These are phyloP conservation scores for Arabis alpina DNA, from an alignment of 345 rosid species.

Conservation along the genomic window DNA sequence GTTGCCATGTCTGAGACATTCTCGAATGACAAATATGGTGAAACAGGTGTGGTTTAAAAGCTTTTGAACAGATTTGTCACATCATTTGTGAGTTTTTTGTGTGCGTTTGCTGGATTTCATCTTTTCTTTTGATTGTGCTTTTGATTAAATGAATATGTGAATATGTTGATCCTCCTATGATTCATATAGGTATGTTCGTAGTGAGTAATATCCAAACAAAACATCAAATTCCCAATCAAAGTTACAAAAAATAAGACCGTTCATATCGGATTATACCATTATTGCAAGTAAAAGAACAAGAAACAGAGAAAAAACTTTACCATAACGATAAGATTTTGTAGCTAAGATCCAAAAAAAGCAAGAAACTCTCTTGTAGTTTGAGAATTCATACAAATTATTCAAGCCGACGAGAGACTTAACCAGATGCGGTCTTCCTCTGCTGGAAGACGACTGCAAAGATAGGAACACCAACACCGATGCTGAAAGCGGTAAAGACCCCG, in stretches of 20 bases:
- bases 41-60: conserved; percentile 23
- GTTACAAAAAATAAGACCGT: not conserved
- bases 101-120: conserved; percentile 23
- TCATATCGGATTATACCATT: conserved; percentile 20
- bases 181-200: not conserved
- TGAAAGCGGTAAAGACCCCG: conserved; percentile 81
- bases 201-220: not conserved
- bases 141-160: conserved; percentile 29
- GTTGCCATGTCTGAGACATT: conserved; percentile 22
- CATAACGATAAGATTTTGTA: conserved; percentile 25
- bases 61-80: conserved; percentile 30
- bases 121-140: conserved; percentile 26
- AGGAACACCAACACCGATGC: conserved; percentile 85
- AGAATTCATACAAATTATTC: conserved; percentile 37
- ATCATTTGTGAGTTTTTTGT: conserved; percentile 23
- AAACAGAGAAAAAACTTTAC: conserved; percentile 24
- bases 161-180: conserved; percentile 24
- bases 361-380: conserved; percentile 30
- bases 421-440: conserved; percentile 90
- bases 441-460: conserved; percentile 92
- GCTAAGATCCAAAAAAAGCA: conserved; percentile 32
- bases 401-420: conserved; percentile 37
- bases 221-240: conserved; percentile 6
- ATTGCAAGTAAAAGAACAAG: conserved; percentile 25
- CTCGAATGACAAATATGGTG: conserved; percentile 17